Base-by-base conservation (phyloP, 2,329 filamentous ascomycete species). In the Teratosphaeria destructans region DNA sequence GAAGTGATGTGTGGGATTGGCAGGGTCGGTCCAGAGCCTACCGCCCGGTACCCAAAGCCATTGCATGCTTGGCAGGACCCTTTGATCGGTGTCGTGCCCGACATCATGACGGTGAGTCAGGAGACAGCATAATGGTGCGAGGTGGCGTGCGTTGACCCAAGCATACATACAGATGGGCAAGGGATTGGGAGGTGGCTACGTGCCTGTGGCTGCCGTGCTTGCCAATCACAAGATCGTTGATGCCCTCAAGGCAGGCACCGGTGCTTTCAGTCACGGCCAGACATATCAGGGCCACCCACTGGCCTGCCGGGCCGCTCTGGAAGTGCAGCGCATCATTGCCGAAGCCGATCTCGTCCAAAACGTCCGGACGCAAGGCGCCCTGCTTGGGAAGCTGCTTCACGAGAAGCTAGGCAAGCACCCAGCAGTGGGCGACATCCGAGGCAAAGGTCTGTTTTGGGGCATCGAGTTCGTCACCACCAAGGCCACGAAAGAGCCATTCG, bases 1-100 rank as follows among this genome's bases (percentile, higher is more conserved):
- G 89, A 93, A 69, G 80, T 90, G 53, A 89, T 91, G 86, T 86
- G 82, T 55, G 85, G 85, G 2, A 81, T 81, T 71, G 85, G 85
- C 1, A 75, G 84, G 1, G 79, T 78, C 0, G 85, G 84, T 0
- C 79, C 75, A 4, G 65, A 65, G 39, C 66, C 69, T 3, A 65
- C 69, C 5, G 60, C 62, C 14, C 62, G 59, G 27, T 70, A 64
- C 54, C 67, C 68, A 10, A 66, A 62, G 32, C 70, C 71, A 8
- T 71, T 86, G 64, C 81, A 88, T 72, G 82, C 83, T 1, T 88
- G 83, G 80, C 77, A 86, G 64, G 77, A 83, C 55, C 69, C 70
- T 10, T 61, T 68, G 6, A 79, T 85, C 32, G 78, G 73, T 0
- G 75, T 82, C 5, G 76, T 78, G 1, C 86, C 86, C 0, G 86